Base-by-base conservation (phyloP, 805 yeast species). In the Barnettozyma botsteinii region DNA sequence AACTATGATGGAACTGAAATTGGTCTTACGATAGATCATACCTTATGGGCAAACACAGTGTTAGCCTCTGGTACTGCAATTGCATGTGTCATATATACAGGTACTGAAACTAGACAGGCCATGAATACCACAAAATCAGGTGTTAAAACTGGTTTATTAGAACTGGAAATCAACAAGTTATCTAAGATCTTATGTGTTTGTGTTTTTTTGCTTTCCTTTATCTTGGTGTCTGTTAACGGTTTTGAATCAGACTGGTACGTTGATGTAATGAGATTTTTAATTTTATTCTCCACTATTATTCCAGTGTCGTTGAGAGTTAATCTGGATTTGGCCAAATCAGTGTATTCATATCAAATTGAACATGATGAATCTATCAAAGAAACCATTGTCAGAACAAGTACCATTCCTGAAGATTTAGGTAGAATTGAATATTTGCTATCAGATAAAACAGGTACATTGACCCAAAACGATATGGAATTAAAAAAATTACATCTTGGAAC, bases 21-120 rank as follows among this genome's bases (percentile, higher is more conserved):
- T 18, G 85, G 93, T 4, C 65, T 93, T 12, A 71, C 82, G 4
- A 79, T 93, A 9, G 99, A 93, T 60, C 89, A 91, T 55, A 87
- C 98, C 0, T 62, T 94, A 58, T 93, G 99, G 99, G 97, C 98
- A 12, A 93, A 93, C 59, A 93, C 99, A 0, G 97, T 94, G 1
- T 68, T 94, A 13, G 98, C 98, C 0, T 85, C 96, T 0, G 98
- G 97, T 12, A 75, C 86, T 4, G 93, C 94, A 7, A 68, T 89
- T 35, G 98, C 95, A 2, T 79, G 91, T 51, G 77, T 93, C 13
- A 70, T 88, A 3, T 93, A 88, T 60, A 91, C 98, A 0, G 99
- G 99, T 17, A 62, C 65, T 26, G 97, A 93, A 55, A 94, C 98
- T 1, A 78, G 98, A 48, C 98, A 89, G 65, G 85, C 94, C 19